A percentile compares a stretch with the other conserved stretches of the same genome.
These are phyloP conservation scores for Pittosporum tobira DNA, from an alignment of 129 eudicot species.

Conservation along the genomic window DNA sequence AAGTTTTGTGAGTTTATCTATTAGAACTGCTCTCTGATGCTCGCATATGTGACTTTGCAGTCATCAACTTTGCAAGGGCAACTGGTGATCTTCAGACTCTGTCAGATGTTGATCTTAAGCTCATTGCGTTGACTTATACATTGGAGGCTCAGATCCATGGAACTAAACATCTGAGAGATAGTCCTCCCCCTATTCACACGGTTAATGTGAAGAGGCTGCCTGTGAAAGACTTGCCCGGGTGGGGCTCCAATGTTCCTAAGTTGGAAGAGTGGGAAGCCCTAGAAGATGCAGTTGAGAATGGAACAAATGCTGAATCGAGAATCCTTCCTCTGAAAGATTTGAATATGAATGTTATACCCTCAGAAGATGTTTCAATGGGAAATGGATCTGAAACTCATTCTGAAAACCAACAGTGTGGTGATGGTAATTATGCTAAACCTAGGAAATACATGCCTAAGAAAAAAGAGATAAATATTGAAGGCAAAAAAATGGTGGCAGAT, in stretches of 20 bases:
- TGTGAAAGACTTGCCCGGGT: slow-evolving; percentile 90
- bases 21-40: neutral
- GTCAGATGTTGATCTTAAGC: slow-evolving; percentile 94
- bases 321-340: slow-evolving; percentile 77
- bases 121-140: slow-evolving; percentile 77
- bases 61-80: slow-evolving; percentile 74
- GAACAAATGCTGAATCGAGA: slow-evolving; percentile 43
- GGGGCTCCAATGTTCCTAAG: slow-evolving; percentile 96
- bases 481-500: slow-evolving; percentile 73
- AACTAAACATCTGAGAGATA: slow-evolving; percentile 73
- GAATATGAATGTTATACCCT: slow-evolving; percentile 38
- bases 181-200: slow-evolving; percentile 72
- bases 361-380: slow-evolving; percentile 39
- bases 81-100: slow-evolving; percentile 98
- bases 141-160: slow-evolving; percentile 85
- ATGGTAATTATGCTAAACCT: slow-evolving; percentile 28
- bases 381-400: slow-evolving; percentile 37
- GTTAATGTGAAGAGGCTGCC: slow-evolving; percentile 86
- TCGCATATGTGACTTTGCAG: slow-evolving; percentile 26
- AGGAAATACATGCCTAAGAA: slow-evolving; percentile 45
- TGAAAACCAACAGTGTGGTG: slow-evolving; percentile 22
- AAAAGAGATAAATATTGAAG: slow-evolving; percentile 61
- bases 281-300: slow-evolving; percentile 52
- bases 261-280: slow-evolving; percentile 90
- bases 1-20: neutral